Base-by-base conservation (phyloP, 352 stramenopile species). In the Blastocystis sp. region DNA sequence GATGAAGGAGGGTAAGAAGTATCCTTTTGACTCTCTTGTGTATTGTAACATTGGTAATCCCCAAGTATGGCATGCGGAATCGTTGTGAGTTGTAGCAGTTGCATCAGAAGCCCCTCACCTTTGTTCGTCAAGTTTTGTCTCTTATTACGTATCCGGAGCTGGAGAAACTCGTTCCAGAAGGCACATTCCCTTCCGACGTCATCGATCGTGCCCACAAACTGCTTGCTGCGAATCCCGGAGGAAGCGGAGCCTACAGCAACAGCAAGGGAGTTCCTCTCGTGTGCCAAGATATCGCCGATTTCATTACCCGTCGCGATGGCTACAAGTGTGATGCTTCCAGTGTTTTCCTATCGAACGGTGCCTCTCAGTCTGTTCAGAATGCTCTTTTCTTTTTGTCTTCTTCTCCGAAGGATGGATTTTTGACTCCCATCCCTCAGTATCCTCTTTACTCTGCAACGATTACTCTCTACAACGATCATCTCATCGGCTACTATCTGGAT, bases 351-450 rank as follows among this genome's bases (percentile, higher is more conserved):
- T 97, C 94, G 40, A 95, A 97, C 73, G 96, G 96, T 38, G 96
- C 96, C 24, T 97, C 91, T 88, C 92, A 94, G 51, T 95, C 92
- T 4, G 96, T 98, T 86, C 90, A 95, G 87, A 95, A 94, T 88
- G 88, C 96, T 48, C 88, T 99, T 72, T 89, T 93, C 75, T 90
- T 92, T 36, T 87, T 97, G 9, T 96, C 98, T 85, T 90, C 92
- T 93, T 88, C 90, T 92, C 61, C 89, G 89, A 48, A 92, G 90
- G 91, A 94, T 87, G 92, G 92, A 34, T 93, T 99, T 84, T 89
- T 99, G 87, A 92, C 96, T 59, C 96, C 96, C 24, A 98, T 98
- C 87, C 96, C 96, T 44, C 96, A 99, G 91, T 99, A 99, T 89
- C 96, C 96, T 38, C 91, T 99, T 24, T 99, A 99, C 90, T 97